A percentile compares a stretch with the other conserved stretches of the same genome.
These are phyloP conservation scores for Coemansia sp. DNA, from an alignment of 371 early-diverging fungal species.

Conservation along the genomic window DNA sequence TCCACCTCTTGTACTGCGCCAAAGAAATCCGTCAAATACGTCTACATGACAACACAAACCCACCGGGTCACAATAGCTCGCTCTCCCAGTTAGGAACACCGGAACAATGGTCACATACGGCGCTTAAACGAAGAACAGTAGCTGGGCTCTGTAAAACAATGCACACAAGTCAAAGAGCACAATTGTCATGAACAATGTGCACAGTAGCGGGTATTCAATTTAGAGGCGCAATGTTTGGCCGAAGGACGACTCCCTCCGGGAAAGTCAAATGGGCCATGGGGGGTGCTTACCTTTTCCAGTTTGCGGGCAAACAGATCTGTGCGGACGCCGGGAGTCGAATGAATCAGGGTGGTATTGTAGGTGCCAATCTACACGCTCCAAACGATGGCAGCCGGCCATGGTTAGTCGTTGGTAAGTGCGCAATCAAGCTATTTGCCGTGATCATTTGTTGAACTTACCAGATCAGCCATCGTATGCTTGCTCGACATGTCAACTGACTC, in stretches of 20 bases:
- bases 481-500: constrained; percentile 81
- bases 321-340: constrained; percentile 81
- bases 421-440: not conserved
- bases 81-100: not conserved
- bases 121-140: not conserved
- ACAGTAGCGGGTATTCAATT: not conserved
- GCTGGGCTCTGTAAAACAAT: not conserved
- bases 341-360: constrained; percentile 69
- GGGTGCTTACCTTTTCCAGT: constrained; percentile 58
- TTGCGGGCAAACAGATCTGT: constrained; percentile 74
- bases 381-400: not conserved
- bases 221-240: constrained; percentile 1
- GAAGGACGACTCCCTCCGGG: not conserved
- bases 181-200: not conserved
- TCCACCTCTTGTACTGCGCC: constrained; percentile 90
- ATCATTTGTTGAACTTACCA: constrained; percentile 56
- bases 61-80: not conserved
- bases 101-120: not conserved
- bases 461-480: constrained; percentile 66
- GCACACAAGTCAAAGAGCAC: constrained; percentile 2
- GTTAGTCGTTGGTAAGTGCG: not conserved
- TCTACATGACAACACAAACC: constrained; percentile 5
- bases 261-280: too few species aligned
- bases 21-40: constrained; percentile 85
- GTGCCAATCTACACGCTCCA: constrained; percentile 52